phyloP scores from a whole-genome alignment of 2,329 filamentous ascomycete species.

The Fusarium gaditjirri region DNA sequence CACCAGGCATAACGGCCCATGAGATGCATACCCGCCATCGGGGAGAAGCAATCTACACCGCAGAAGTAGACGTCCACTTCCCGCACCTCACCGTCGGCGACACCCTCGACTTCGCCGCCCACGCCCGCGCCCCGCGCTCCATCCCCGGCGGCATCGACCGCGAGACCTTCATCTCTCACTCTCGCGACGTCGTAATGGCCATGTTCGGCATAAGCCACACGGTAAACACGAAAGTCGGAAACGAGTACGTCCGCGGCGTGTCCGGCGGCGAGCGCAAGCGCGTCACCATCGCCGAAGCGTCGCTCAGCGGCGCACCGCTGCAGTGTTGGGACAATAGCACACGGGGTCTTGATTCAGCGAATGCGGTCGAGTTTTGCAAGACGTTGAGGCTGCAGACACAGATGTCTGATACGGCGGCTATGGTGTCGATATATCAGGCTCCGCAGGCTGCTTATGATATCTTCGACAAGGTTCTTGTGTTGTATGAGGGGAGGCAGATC shows the following conservation, averaged over 20 bases:
- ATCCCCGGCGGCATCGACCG: slow-evolving; percentile 66
- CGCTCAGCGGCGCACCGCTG: slow-evolving; percentile 53
- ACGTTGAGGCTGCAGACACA: slow-evolving; percentile 69
- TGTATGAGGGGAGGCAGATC: slow-evolving; percentile 75
- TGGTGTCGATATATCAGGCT: slow-evolving; percentile 74
- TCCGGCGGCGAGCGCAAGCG: slow-evolving; percentile 63
- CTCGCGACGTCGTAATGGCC: slow-evolving; percentile 76
- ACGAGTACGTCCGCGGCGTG: slow-evolving; percentile 72
- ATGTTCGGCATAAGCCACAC: slow-evolving; percentile 77
- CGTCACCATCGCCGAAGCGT: slow-evolving; percentile 51
- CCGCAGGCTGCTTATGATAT: slow-evolving; percentile 54
- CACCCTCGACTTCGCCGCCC: slow-evolving; percentile 78
- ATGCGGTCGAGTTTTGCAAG: slow-evolving; percentile 72
- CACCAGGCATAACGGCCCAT: slow-evolving; percentile 31
- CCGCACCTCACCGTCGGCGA: slow-evolving; percentile 78
- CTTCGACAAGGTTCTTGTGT: slow-evolving; percentile 75
- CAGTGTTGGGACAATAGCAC: slow-evolving; percentile 80
- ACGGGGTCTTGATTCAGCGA: slow-evolving; percentile 71
- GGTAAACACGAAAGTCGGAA: slow-evolving; percentile 73
- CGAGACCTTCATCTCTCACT: slow-evolving; percentile 64
- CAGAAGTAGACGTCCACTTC: slow-evolving; percentile 83
- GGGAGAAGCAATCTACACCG: slow-evolving; percentile 85
- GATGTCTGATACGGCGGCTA: slow-evolving; percentile 65
- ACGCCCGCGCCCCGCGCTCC: slow-evolving; percentile 69
- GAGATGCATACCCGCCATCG: slow-evolving; percentile 53